Conservation (phyloP, 129 eudicot genomes). For the Saposhnikovia divaricata region DNA sequence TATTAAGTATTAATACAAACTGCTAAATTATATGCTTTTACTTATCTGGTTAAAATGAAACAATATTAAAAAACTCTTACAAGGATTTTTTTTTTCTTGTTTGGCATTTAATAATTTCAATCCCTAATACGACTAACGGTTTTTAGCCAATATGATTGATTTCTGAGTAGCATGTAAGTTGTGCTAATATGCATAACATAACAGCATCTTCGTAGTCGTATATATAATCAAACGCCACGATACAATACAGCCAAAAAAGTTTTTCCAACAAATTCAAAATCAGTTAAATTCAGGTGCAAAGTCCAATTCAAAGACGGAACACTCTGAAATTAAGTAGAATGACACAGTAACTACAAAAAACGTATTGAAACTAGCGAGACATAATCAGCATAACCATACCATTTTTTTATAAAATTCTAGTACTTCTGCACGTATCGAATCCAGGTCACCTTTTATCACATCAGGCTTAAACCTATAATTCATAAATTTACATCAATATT, state of each 20-base stretch:
- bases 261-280: neutral
- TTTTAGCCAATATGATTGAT: neutral
- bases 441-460: conserved; percentile 88
- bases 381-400: conserved; percentile 17
- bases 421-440: conserved; percentile 75
- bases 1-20: neutral
- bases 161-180: neutral
- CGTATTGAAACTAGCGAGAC: neutral
- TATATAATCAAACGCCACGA: neutral
- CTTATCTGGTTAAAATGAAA: neutral
- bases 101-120: neutral
- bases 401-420: conserved; percentile 41
- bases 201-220: neutral
- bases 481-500: neutral
- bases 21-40: neutral
- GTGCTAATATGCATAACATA: neutral
- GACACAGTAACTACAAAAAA: neutral
- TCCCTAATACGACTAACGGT: neutral
- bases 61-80: neutral
- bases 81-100: neutral
- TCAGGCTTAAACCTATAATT: conserved; percentile 77
- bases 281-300: neutral
- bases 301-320: neutral
- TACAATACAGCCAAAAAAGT: too few species aligned
- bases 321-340: neutral